Percentiles rank a stretch among this genome's conserved stretches.
Conservation (phyloP, 345 rosid species). For the Rhodamnia argentea region DNA sequence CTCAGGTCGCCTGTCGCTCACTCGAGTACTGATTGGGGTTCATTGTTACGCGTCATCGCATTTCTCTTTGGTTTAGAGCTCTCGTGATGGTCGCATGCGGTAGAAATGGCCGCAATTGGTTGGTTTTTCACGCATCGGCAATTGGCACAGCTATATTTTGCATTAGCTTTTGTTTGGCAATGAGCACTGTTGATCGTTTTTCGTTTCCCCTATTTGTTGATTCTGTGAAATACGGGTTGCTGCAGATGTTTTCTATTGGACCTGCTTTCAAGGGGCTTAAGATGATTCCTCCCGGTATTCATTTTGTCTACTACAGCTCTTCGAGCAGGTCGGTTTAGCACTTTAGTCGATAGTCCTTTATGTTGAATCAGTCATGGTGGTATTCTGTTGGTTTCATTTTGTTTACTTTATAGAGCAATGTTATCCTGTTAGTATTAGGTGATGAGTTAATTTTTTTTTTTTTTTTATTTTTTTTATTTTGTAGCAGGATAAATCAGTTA, state of each 20-base stretch:
- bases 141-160: background rate
- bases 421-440: background rate
- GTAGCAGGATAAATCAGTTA: background rate
- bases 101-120: background rate
- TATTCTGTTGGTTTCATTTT: background rate
- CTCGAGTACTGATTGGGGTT: background rate
- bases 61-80: background rate
- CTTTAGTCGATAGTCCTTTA: background rate
- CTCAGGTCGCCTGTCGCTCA: conserved; percentile 36
- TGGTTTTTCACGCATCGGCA: background rate
- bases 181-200: background rate
- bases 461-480: too few relatives aligned
- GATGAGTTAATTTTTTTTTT: background rate
- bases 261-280: conserved; percentile 79
- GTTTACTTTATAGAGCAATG: background rate
- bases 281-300: conserved; percentile 95
- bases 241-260: conserved; percentile 61
- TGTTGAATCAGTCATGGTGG: background rate
- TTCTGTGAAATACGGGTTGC: background rate
- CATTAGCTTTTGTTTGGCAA: background rate
- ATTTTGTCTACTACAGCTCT: conserved; percentile 74
- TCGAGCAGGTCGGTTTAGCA: conserved; percentile 41
- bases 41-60: too few relatives aligned
- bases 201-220: background rate
- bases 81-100: background rate